Evolutionary conservation across 2,329 filamentous ascomycete species (phyloP), one percentile per base, ranked within the genome.

Genomic region (Clarireedia paspali): DNA sequence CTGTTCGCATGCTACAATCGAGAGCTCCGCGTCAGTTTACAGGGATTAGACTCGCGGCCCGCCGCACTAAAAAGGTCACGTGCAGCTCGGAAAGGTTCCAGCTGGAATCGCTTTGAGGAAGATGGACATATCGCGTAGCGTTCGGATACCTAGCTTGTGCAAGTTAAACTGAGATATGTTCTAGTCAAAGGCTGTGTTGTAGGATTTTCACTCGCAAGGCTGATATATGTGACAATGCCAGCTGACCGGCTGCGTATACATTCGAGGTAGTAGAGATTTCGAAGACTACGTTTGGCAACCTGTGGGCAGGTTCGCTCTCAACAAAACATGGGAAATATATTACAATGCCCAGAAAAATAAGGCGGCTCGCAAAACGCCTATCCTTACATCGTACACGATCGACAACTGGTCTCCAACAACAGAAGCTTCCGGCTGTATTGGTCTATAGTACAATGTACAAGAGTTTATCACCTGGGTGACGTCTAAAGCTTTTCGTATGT

Each of bases 361-460:
- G 42, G 17, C 42, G 20, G 23, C 42, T 45, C 17, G 20, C 23
- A 45, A 23, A 45, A 23, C 42, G 26, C 7, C 42, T 6, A 23
- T 45, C 20, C n/a, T 20, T 45, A n/a, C 23, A 45, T 45, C 42
- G 10, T 45, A 45, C 42, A 45, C 42, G 20, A 24, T 23, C 49
- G 26, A 55, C 39, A 55, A 44, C 30, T 47, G 53, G 47, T 44
- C 46, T 50, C 53, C 53, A 44, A 55, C 46, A 55, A 55, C 53
- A 55, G 53, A 55, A 55, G 53, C 53, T 55, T 47, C 53, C 53
- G 30, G 53, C 53, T 64, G 45, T 56, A 54, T 64, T 65, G 62
- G 57, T 64, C 62, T 69, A 70, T 68, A 65, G 64, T 70, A 69
- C 65, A 69, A 65, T 70, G 67, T 70, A 68, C 66, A 70, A 66